phyloP scores from a whole-genome alignment of 306 rosid genomes.

The Citrullus colocynthis region DNA sequence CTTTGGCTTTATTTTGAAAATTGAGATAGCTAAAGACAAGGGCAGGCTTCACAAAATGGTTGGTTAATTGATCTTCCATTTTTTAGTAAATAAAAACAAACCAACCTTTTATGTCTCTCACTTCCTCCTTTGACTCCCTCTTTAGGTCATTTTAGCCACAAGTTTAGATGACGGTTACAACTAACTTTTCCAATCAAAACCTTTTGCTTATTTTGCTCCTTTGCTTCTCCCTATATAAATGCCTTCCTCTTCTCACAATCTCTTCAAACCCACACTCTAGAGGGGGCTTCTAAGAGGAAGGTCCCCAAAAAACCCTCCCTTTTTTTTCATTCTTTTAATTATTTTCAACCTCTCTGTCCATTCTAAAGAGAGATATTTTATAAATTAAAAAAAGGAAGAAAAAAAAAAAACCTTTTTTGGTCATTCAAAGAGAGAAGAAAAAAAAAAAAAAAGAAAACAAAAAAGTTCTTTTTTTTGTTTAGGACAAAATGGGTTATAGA shows the following conservation, averaged over 20 bases:
- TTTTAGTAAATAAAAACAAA: slow-evolving; percentile 5
- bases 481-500: slow-evolving; percentile 13
- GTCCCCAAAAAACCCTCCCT: background rate
- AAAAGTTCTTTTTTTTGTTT: background rate
- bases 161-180: slow-evolving; percentile 11
- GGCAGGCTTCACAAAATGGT: background rate
- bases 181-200: slow-evolving; percentile 5
- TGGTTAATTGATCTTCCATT: slow-evolving; percentile 4
- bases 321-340: background rate
- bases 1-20: no score
- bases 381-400: no score
- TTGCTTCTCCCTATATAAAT: background rate
- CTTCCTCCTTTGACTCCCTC: slow-evolving; percentile 3
- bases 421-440: background rate
- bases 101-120: background rate
- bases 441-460: background rate
- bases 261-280: background rate
- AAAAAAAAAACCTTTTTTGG: background rate
- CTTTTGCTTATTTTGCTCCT: background rate
- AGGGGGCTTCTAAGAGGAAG: slow-evolving; percentile 14
- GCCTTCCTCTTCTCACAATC: background rate
- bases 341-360: background rate
- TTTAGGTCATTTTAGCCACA: slow-evolving; percentile 5
- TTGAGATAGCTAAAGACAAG: background rate
- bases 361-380: background rate